Percentiles rank a stretch among this genome's conserved stretches.
Evolutionary conservation across 306 rosid species (phyloP).

Genomic region (Prunus campanulata): DNA sequence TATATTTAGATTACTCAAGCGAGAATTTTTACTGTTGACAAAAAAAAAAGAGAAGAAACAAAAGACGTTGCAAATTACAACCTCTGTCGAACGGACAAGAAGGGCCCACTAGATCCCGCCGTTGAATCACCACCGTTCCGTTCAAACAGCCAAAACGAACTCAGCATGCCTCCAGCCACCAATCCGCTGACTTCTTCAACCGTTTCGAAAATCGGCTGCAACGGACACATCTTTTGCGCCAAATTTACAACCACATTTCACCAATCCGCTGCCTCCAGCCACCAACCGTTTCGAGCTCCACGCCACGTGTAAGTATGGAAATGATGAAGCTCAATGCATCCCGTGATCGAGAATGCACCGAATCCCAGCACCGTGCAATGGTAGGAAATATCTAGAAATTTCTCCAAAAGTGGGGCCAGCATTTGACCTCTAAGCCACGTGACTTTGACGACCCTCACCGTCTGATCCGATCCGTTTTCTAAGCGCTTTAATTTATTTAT

Average conservation of each 20-base stretch:
- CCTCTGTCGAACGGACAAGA: not conserved
- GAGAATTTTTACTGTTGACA: no score
- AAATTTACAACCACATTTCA: no score
- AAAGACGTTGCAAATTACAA: no score
- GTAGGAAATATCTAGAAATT: not conserved
- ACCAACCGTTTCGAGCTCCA: not conserved
- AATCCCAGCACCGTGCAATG: not conserved
- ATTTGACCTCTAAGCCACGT: conserved; percentile 38
- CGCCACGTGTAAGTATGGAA: not conserved
- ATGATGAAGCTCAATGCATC: not conserved
- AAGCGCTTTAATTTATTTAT: conserved; percentile 28
- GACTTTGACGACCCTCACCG: conserved; percentile 43
- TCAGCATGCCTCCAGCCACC: not conserved
- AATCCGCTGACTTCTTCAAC: conserved; percentile 31
- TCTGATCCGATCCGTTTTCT: conserved; percentile 45
- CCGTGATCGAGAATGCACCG: fast-evolving
- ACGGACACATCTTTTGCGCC: not conserved
- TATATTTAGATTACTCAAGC: no score
- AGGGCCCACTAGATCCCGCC: conserved; percentile 22
- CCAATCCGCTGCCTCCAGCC: not conserved
- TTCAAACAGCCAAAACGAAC: conserved; percentile 12
- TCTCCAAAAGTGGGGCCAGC: conserved; percentile 16
- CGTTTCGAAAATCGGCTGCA: not conserved
- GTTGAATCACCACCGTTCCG: conserved; percentile 1
- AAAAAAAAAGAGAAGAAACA: no score